Evolutionary conservation across 176 grass and related monocot species (phyloP).

Genomic region (Cocos nucifera): DNA sequence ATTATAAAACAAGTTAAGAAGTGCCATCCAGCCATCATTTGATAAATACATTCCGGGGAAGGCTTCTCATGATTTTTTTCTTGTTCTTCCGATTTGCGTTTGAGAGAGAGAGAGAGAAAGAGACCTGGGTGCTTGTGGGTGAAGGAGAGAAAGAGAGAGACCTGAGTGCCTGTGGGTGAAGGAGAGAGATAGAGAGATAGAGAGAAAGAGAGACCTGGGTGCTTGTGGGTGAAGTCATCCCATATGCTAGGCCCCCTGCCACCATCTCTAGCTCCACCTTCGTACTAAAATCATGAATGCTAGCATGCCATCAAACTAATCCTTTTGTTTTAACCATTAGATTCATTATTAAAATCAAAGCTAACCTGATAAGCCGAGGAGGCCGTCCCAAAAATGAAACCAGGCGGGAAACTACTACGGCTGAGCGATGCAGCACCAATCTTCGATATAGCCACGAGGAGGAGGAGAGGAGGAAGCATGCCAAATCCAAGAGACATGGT

Average conservation of each 20-base stretch:
- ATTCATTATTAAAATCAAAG: background rate
- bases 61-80: no score
- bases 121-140: no score
- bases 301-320: background rate
- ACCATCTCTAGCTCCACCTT: constrained; percentile 34
- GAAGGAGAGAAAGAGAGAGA: no score
- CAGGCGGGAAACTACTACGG: constrained; percentile 16
- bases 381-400: constrained; percentile 24
- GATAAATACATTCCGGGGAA: no score
- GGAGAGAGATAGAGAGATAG: no score
- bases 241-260: constrained; percentile 46
- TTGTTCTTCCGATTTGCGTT: no score
- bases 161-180: no score
- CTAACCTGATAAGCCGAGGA: constrained; percentile 28
- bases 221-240: constrained; percentile 32
- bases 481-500: no score
- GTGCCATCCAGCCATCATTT: no score
- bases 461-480: background rate
- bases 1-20: no score
- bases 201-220: constrained; percentile 9
- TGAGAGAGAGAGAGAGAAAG: no score
- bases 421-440: background rate
- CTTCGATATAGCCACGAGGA: background rate
- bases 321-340: no score
- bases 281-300: constrained; percentile 20